phyloP scores from a whole-genome alignment of 345 rosid species.

The Aethionema arabicum region DNA sequence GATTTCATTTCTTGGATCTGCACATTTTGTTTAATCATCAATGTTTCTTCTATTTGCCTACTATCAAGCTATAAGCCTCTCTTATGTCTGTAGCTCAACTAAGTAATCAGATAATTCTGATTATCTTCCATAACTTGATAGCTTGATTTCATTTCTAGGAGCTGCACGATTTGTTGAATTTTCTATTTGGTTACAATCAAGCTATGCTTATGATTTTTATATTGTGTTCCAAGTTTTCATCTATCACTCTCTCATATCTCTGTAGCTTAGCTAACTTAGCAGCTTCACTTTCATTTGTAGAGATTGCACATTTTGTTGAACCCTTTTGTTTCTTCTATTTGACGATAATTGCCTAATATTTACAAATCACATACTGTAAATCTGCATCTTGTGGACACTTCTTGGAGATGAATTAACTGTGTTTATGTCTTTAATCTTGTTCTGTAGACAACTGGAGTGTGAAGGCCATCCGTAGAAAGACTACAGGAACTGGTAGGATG shows the following conservation, averaged over 20 bases:
- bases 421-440: neutral
- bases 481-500: conserved; percentile 81
- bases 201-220: too few species aligned
- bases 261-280: neutral
- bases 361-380: neutral
- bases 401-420: neutral
- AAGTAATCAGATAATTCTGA: too few species aligned
- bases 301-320: neutral
- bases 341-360: neutral
- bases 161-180: too few species aligned
- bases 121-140: too few species aligned
- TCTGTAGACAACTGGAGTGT: conserved; percentile 71
- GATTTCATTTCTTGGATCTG: conserved; percentile 1
- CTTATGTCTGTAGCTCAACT: too few species aligned
- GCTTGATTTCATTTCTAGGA: too few species aligned
- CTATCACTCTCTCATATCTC: too few species aligned
- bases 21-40: too few species aligned
- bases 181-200: too few species aligned
- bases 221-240: too few species aligned
- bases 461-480: conserved; percentile 78
- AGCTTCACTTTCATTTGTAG: neutral
- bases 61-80: too few species aligned
- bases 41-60: too few species aligned
- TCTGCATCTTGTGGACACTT: neutral
- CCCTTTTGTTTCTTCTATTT: neutral